A percentile compares a stretch with the other conserved stretches of the same genome.
phyloP scores from a whole-genome alignment of 2,329 filamentous ascomycete genomes.

The Chaetoscypha palmicola region DNA sequence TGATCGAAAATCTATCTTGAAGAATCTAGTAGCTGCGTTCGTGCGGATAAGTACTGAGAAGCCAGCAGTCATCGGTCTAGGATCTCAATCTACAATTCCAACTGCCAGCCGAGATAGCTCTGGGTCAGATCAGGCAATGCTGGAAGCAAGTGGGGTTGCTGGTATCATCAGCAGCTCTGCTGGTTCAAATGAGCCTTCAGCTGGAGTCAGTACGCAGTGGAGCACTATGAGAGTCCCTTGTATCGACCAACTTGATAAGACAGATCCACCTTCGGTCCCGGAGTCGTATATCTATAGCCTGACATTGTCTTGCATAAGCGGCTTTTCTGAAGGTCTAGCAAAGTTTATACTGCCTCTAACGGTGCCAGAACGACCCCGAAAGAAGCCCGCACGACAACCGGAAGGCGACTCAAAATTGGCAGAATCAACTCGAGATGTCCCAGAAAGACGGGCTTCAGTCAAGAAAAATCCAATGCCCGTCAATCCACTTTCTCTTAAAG shows the following conservation, averaged over 20 bases:
- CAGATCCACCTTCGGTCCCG: constrained; percentile 72
- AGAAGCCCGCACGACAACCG: constrained; percentile 31
- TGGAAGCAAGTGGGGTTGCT: constrained; percentile 80
- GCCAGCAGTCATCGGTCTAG: constrained; percentile 78
- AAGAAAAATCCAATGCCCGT: constrained; percentile 71
- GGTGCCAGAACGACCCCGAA: constrained; percentile 63
- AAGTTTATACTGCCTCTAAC: constrained; percentile 91
- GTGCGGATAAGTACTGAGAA: constrained; percentile 92
- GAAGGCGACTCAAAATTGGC: constrained; percentile 20
- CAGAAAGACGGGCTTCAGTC: constrained; percentile 59
- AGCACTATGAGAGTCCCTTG: constrained; percentile 80
- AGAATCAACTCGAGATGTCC: constrained; percentile 23
- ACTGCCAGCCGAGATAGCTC: constrained; percentile 48
- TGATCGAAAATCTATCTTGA: constrained; percentile 67
- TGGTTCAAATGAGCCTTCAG: constrained; percentile 56
- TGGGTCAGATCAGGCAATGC: constrained; percentile 72
- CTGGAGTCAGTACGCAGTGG: constrained; percentile 84
- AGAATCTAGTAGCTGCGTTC: constrained; percentile 77
- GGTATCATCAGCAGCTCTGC: constrained; percentile 76
- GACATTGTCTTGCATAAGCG: constrained; percentile 80
- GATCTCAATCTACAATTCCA: constrained; percentile 81
- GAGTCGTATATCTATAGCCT: constrained; percentile 93
- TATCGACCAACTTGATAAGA: constrained; percentile 91
- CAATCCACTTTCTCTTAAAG: constrained; percentile 72
- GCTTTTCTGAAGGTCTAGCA: constrained; percentile 83